phyloP scores from a whole-genome alignment of 352 stramenopile genomes.

The Saprolegnia parasitica region DNA sequence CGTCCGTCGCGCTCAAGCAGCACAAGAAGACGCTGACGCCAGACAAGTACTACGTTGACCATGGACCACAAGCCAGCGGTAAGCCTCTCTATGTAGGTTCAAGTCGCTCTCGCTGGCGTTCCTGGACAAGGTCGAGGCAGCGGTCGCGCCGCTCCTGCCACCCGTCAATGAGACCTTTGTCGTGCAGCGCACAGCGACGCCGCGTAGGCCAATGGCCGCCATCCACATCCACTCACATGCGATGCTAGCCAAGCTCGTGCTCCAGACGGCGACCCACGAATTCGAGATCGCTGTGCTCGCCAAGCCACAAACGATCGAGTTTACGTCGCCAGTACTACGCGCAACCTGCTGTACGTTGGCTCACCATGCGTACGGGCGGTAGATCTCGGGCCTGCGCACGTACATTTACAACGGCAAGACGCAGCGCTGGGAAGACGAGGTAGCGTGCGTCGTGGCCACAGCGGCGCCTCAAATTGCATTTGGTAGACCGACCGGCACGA shows the following conservation, averaged over 20 bases:
- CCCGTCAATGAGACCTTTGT: slow-evolving; percentile 58
- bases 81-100: slow-evolving; percentile 39
- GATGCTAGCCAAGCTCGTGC: slow-evolving; percentile 42
- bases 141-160: slow-evolving; percentile 54
- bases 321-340: slow-evolving; percentile 10
- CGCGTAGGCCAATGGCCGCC: slow-evolving; percentile 30
- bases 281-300: slow-evolving; percentile 56
- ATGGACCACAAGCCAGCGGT: neutral
- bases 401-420: slow-evolving; percentile 75
- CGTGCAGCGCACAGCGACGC: slow-evolving; percentile 36
- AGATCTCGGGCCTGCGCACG: slow-evolving; percentile 66
- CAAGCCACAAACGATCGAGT: slow-evolving; percentile 23
- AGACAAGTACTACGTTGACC: neutral
- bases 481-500: slow-evolving; percentile 65
- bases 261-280: slow-evolving; percentile 46
- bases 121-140: slow-evolving; percentile 57
- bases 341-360: neutral
- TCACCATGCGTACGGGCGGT: neutral
- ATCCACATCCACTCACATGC: neutral
- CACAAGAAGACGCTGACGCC: slow-evolving; percentile 8
- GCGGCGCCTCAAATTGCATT: neutral
- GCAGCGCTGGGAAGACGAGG: slow-evolving; percentile 72
- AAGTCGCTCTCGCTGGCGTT: slow-evolving; percentile 43
- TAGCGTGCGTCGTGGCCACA: slow-evolving; percentile 25
- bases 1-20: neutral